Evolutionary conservation across 1,284 basidiomycete species (phyloP).

Genomic region (Leccinum variabile): DNA sequence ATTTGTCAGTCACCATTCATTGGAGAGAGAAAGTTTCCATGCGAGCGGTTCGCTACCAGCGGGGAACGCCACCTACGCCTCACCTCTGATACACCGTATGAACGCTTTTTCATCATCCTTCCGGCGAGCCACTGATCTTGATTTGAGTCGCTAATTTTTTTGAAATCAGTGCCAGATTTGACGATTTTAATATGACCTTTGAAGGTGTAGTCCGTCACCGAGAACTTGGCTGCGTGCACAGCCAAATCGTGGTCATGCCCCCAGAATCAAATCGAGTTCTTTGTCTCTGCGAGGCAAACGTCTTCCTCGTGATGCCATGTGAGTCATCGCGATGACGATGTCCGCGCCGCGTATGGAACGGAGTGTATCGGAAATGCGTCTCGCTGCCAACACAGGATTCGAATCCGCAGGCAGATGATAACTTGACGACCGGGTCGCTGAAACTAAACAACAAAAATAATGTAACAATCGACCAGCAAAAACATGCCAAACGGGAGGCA

Average conservation of each 20-base stretch:
- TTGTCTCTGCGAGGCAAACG: conserved; percentile 1
- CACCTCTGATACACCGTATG: neutral
- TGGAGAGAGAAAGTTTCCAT: neutral
- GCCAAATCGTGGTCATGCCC: conserved; percentile 15
- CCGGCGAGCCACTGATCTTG: conserved; percentile 5
- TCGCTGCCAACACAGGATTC: conserved; percentile 16
- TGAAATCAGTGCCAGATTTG: conserved; percentile 13
- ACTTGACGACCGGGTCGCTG: conserved; percentile 8
- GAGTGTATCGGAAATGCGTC: conserved; percentile 7
- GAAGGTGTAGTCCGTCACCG: neutral
- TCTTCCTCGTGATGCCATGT: conserved; percentile 19
- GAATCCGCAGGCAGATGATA: conserved; percentile 16
- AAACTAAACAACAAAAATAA: neutral
- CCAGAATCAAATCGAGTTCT: conserved; percentile 14
- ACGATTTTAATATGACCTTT: conserved; percentile 11
- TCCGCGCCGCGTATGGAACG: conserved; percentile 11
- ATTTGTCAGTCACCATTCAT: neutral
- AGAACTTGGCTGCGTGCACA: conserved; percentile 11
- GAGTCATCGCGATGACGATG: conserved; percentile 16
- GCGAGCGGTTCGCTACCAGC: neutral
- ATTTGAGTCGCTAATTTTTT: conserved; percentile 9
- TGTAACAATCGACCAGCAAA: neutral
- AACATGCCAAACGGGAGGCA: neutral
- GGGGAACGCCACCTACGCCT: conserved; percentile 8
- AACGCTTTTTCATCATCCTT: conserved; percentile 1